Conservation (phyloP, 177 flowering plant genomes). For the Vitis hybrid region DNA sequence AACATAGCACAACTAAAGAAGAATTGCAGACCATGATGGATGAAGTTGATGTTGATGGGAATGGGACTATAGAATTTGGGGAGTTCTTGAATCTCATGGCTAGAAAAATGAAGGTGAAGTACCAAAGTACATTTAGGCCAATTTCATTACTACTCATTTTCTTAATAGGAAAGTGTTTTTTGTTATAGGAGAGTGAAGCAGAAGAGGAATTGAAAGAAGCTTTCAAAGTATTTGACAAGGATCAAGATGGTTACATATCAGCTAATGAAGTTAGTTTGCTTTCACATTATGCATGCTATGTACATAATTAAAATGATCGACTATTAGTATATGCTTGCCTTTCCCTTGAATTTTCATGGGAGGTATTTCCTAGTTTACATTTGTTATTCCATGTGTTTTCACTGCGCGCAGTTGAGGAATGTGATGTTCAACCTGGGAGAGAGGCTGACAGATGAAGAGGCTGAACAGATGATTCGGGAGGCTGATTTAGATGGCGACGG, state of each 20-base stretch:
- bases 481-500: slow-evolving; percentile 56
- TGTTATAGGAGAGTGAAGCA: slow-evolving; percentile 35
- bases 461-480: slow-evolving; percentile 35
- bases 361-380: neutral
- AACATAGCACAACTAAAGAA: slow-evolving; percentile 44
- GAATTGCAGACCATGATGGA: slow-evolving; percentile 36
- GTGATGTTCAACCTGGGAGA: slow-evolving; percentile 40
- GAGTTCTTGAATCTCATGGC: slow-evolving; percentile 49
- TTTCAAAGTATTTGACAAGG: slow-evolving; percentile 48
- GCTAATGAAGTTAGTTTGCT: slow-evolving; percentile 31
- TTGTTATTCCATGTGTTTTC: neutral
- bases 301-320: no score
- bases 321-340: neutral
- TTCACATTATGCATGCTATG: neutral
- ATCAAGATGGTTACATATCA: slow-evolving; percentile 49
- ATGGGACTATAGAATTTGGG: slow-evolving; percentile 39
- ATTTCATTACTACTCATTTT: neutral
- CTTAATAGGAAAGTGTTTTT: neutral
- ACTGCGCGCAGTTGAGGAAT: slow-evolving; percentile 28
- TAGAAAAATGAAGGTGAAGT: slow-evolving; percentile 35
- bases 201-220: slow-evolving; percentile 49
- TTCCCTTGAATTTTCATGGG: neutral
- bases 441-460: slow-evolving; percentile 38
- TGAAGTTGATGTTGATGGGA: slow-evolving; percentile 36
- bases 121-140: neutral